Percentiles rank a stretch among this genome's conserved stretches.
Evolutionary conservation across 2,329 filamentous ascomycete genomes (phyloP).

Genomic region (Sclerotinia subarctica): DNA sequence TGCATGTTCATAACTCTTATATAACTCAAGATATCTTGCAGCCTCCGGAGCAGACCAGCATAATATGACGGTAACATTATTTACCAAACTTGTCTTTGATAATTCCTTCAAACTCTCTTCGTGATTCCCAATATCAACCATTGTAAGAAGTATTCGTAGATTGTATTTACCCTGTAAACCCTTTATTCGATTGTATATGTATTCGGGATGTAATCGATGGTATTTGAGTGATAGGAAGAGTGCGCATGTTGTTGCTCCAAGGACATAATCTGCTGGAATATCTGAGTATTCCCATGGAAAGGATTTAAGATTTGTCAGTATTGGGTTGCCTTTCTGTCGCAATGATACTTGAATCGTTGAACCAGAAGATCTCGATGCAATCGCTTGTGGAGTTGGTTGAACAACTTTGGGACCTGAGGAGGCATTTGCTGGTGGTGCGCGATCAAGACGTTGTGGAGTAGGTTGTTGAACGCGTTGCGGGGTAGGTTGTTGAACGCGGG

Average conservation of each 20-base stretch:
- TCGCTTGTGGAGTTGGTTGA: conserved; percentile 85
- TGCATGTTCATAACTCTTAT: conserved; percentile 91
- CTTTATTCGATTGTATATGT: conserved; percentile 91
- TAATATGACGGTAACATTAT: conserved; percentile 86
- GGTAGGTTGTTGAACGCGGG: conserved; percentile 40
- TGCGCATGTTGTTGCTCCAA: conserved; percentile 83
- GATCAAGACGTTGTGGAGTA: conserved; percentile 55
- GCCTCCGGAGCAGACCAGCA: conserved; percentile 95
- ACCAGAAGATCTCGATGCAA: conserved; percentile 61
- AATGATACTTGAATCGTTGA: conserved; percentile 86
- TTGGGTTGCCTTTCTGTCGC: conserved; percentile 91
- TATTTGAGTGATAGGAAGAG: conserved; percentile 95
- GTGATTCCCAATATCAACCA: conserved; percentile 95
- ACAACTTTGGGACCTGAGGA: conserved; percentile 57
- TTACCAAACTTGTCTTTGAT: conserved; percentile 87
- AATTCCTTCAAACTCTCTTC: conserved; percentile 86
- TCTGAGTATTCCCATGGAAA: conserved; percentile 96
- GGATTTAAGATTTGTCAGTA: conserved; percentile 76
- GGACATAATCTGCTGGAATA: conserved; percentile 89
- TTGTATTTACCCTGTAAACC: conserved; percentile 81
- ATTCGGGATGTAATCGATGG: conserved; percentile 94
- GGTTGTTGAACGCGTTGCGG: conserved; percentile 44
- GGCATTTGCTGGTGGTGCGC: conserved; percentile 42
- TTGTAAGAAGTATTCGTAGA: conserved; percentile 78
- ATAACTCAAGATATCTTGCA: conserved; percentile 88